Evolutionary conservation across 2,329 filamentous ascomycete genomes (phyloP).

Genomic region (Aspergillus udagawae): DNA sequence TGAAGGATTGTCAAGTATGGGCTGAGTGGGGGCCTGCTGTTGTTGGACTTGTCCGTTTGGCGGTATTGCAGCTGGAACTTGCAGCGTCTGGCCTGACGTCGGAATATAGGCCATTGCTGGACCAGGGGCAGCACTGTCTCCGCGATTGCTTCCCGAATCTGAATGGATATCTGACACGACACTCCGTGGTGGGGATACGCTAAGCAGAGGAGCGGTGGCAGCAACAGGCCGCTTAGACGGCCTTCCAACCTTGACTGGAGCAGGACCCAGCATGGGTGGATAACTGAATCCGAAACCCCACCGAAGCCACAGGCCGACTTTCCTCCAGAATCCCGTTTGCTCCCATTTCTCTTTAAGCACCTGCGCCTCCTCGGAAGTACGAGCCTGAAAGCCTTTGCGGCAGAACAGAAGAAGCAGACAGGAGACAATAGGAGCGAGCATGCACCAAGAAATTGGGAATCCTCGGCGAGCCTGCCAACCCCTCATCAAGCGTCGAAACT

Average conservation of each 20-base stretch:
- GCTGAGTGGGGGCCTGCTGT: not conserved
- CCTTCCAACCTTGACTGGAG: conserved; percentile 11
- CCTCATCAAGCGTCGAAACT: conserved; percentile 30
- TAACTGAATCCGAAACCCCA: conserved; percentile 30
- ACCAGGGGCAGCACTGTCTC: not conserved
- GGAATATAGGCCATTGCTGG: conserved; percentile 7
- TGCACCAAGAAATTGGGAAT: conserved; percentile 26
- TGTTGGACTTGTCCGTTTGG: not conserved
- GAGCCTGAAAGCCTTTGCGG: conserved; percentile 26
- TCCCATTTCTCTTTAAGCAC: conserved; percentile 24
- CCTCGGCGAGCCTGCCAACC: conserved; percentile 33
- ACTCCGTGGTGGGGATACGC: conserved; percentile 5
- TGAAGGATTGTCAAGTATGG: not conserved
- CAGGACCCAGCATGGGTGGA: conserved; percentile 25
- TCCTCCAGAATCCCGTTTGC: conserved; percentile 20
- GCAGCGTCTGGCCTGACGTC: not conserved
- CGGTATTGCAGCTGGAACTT: not conserved
- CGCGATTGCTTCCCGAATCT: not conserved
- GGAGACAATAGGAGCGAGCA: conserved; percentile 20
- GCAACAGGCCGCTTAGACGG: not conserved
- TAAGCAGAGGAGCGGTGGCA: conserved; percentile 6
- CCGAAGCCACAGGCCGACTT: conserved; percentile 23
- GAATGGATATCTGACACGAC: not conserved
- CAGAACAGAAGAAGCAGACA: conserved; percentile 21
- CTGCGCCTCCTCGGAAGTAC: conserved; percentile 22